Percentiles rank a stretch among this genome's conserved stretches.
Evolutionary conservation across 106 monocot genomes (phyloP).

Genomic region (Dioscorea alata): DNA sequence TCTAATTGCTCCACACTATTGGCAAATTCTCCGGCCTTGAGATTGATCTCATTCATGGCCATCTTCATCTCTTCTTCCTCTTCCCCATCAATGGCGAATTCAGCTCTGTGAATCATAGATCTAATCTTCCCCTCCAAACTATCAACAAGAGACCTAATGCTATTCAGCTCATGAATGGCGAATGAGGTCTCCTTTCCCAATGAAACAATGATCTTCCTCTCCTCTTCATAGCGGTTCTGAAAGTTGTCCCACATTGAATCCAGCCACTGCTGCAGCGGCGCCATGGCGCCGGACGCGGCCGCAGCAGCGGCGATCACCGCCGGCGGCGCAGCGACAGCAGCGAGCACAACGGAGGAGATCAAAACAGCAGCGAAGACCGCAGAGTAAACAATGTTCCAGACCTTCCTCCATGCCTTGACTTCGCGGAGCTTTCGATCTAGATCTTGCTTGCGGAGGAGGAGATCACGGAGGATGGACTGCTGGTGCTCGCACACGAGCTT

Average conservation of each 20-base stretch:
- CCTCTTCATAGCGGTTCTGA: slow-evolving; percentile 25
- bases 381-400: slow-evolving; percentile 38
- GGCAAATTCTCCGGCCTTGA: slow-evolving; percentile 23
- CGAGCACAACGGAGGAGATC: slow-evolving; percentile 49
- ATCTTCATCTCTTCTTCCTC: slow-evolving; percentile 26
- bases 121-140: slow-evolving; percentile 32
- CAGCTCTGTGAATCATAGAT: slow-evolving; percentile 21
- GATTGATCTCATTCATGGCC: slow-evolving; percentile 35
- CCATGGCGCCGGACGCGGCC: slow-evolving; percentile 26
- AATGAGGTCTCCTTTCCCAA: slow-evolving; percentile 31
- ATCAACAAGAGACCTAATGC: slow-evolving; percentile 39
- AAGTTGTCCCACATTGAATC: slow-evolving; percentile 38
- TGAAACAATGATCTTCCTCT: slow-evolving; percentile 33
- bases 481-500: slow-evolving; percentile 39
- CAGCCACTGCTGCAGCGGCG: slow-evolving; percentile 55
- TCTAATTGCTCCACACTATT: slow-evolving; percentile 46
- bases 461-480: slow-evolving; percentile 28
- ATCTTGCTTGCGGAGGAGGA: slow-evolving; percentile 20
- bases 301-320: slow-evolving; percentile 42
- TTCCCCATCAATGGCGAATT: slow-evolving; percentile 18
- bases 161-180: slow-evolving; percentile 49
- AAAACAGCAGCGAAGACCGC: slow-evolving; percentile 28
- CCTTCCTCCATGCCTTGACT: slow-evolving; percentile 34
- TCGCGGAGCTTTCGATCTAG: slow-evolving; percentile 43
- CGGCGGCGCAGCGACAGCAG: slow-evolving; percentile 41